Evolutionary conservation across 257 asterid species (phyloP).

Genomic region (Ballota nigra): DNA sequence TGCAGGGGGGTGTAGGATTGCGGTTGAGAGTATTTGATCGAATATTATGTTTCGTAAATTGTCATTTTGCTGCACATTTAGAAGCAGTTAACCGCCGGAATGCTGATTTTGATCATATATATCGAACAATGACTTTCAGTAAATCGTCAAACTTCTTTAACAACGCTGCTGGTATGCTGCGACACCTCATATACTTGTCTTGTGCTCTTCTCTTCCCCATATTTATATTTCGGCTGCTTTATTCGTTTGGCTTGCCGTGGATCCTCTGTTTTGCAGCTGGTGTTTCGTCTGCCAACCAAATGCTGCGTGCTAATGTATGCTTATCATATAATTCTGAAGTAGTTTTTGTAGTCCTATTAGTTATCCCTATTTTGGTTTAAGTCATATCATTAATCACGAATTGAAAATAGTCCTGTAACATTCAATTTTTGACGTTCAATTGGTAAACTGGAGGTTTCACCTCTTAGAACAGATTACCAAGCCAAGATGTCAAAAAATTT

Average conservation of each 20-base stretch:
- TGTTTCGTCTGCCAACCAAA: conserved; percentile 72
- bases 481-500: too few relatives aligned
- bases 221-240: conserved; percentile 63
- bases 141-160: conserved; percentile 57
- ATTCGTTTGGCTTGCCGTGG: conserved; percentile 65
- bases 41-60: conserved; percentile 74
- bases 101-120: conserved; percentile 88
- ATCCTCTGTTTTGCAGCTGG: conserved; percentile 81
- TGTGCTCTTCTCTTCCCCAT: conserved; percentile 64
- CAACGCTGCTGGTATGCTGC: conserved; percentile 80
- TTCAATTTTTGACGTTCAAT: too few relatives aligned
- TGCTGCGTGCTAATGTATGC: conserved; percentile 64
- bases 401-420: too few relatives aligned
- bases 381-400: too few relatives aligned
- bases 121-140: conserved; percentile 75
- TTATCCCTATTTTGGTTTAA: too few relatives aligned
- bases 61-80: conserved; percentile 94
- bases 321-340: neutral
- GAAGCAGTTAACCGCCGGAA: conserved; percentile 90
- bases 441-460: too few relatives aligned
- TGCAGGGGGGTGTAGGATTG: conserved; percentile 94
- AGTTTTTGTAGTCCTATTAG: too few relatives aligned
- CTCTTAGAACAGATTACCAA: too few relatives aligned
- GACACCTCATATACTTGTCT: conserved; percentile 53
- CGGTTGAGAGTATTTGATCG: conserved; percentile 90